Evolutionary conservation across 345 rosid genomes (phyloP).

Genomic region (Pugionium dolabratum): DNA sequence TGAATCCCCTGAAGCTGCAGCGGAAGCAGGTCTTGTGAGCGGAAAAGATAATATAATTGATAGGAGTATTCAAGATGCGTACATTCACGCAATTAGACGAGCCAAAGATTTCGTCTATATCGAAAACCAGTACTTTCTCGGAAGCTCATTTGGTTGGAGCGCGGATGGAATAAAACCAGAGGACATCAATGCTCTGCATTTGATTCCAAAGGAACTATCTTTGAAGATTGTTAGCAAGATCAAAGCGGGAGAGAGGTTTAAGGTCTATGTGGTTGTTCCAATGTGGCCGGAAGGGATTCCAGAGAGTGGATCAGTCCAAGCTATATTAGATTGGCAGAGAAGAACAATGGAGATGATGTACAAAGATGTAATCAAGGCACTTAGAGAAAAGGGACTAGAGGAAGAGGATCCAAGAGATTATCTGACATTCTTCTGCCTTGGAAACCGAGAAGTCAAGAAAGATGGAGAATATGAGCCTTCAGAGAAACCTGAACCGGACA

Average conservation of each 20-base stretch:
- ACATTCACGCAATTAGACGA: slow-evolving; percentile 86
- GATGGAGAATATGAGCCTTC: slow-evolving; percentile 86
- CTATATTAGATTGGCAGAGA: slow-evolving; percentile 94
- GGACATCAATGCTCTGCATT: slow-evolving; percentile 81
- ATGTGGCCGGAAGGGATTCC: slow-evolving; percentile 99
- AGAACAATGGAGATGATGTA: slow-evolving; percentile 99
- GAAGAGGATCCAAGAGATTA: slow-evolving; percentile 84
- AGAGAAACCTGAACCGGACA: slow-evolving; percentile 82
- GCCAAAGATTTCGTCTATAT: slow-evolving; percentile 95
- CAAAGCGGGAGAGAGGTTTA: slow-evolving; percentile 78
- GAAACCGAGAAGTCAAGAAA: slow-evolving; percentile 85
- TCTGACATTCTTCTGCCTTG: slow-evolving; percentile 91
- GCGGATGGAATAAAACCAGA: slow-evolving; percentile 83
- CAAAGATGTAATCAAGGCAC: slow-evolving; percentile 73
- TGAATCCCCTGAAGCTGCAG: slow-evolving; percentile 93
- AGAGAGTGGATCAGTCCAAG: slow-evolving; percentile 91
- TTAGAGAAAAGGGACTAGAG: slow-evolving; percentile 58
- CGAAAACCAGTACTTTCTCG: slow-evolving; percentile 96
- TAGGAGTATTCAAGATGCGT: slow-evolving; percentile 96
- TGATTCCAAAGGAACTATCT: slow-evolving; percentile 92
- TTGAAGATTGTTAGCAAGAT: slow-evolving; percentile 95
- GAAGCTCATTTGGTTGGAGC: slow-evolving; percentile 87
- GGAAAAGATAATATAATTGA: slow-evolving; percentile 97
- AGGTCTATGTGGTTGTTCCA: slow-evolving; percentile 85
- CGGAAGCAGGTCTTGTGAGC: slow-evolving; percentile 89